Percentiles rank a stretch among this genome's conserved stretches.
These are phyloP conservation scores for Aspergillus ostianus DNA, from an alignment of 495 filamentous ascomycete species.

Conservation along the genomic window DNA sequence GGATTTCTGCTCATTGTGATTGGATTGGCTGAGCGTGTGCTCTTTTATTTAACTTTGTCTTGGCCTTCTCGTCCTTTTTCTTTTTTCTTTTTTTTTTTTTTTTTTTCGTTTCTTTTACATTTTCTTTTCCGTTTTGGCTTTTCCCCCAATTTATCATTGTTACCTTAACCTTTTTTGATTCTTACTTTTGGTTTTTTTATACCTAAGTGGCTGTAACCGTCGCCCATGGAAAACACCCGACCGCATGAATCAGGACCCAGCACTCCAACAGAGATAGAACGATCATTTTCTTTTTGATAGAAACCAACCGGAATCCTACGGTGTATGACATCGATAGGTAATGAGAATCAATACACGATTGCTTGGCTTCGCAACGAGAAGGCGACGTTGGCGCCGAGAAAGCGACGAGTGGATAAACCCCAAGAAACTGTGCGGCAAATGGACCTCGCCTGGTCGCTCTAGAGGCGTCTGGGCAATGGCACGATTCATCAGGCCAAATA, in stretches of 20 bases:
- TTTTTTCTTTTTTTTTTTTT: too few species aligned
- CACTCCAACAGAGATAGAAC: not conserved
- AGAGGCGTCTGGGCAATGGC: constrained; percentile 5
- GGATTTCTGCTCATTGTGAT: not conserved
- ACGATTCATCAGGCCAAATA: constrained; percentile 16
- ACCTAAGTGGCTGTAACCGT: not conserved
- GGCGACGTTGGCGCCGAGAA: constrained; percentile 11
- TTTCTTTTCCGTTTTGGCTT: not conserved
- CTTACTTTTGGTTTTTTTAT: not conserved
- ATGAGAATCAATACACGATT: constrained; percentile 3
- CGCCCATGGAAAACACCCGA: not conserved
- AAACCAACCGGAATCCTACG: too few species aligned
- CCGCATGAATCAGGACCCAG: not conserved
- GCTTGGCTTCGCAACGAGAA: constrained; percentile 2
- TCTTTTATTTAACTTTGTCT: constrained; percentile 1
- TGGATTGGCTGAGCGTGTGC: not conserved
- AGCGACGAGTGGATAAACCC: constrained; percentile 14
- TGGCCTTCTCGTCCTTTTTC: not conserved
- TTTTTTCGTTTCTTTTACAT: not conserved
- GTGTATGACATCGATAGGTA: too few species aligned
- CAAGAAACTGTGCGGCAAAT: constrained; percentile 13
- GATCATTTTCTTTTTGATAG: not conserved
- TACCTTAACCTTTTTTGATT: not conserved
- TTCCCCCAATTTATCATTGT: not conserved
- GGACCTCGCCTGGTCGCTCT: constrained; percentile 8